These are phyloP conservation scores for Aspergillus viridinutans DNA, from an alignment of 2,329 filamentous ascomycete species.

Conservation along the genomic window DNA sequence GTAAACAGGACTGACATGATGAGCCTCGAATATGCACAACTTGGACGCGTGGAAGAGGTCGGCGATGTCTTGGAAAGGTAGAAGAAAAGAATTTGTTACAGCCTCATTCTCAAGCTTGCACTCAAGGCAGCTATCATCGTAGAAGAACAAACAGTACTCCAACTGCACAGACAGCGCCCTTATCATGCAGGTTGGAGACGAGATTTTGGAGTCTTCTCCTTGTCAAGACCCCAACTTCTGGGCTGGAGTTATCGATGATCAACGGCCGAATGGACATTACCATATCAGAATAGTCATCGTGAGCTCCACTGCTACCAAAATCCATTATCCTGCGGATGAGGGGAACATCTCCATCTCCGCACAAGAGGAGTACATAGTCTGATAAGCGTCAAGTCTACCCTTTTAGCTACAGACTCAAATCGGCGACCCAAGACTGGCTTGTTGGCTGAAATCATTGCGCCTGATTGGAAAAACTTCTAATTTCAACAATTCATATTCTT, in stretches of 20 bases:
- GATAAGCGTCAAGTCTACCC: neutral
- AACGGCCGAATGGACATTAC: neutral
- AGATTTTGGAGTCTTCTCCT: neutral
- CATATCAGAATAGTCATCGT: neutral
- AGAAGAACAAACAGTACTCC: neutral
- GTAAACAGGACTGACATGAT: slow-evolving; percentile 28
- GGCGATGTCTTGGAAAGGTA: neutral
- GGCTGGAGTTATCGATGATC: neutral
- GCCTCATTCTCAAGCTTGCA: neutral
- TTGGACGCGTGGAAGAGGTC: neutral
- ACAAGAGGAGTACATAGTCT: neutral
- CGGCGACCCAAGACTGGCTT: slow-evolving; percentile 18
- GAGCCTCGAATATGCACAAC: neutral
- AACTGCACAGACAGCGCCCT: slow-evolving; percentile 5
- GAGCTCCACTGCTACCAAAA: neutral
- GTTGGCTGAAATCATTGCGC: slow-evolving; percentile 6
- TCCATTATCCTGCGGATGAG: neutral
- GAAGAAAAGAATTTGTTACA: neutral
- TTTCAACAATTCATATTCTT: neutral
- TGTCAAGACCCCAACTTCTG: neutral
- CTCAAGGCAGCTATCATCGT: neutral
- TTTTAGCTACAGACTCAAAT: neutral
- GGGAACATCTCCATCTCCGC: neutral
- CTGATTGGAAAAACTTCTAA: neutral
- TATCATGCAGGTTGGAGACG: neutral